phyloP scores from a whole-genome alignment of 2,329 filamentous ascomycete genomes.

The Talaromyces sp. region DNA sequence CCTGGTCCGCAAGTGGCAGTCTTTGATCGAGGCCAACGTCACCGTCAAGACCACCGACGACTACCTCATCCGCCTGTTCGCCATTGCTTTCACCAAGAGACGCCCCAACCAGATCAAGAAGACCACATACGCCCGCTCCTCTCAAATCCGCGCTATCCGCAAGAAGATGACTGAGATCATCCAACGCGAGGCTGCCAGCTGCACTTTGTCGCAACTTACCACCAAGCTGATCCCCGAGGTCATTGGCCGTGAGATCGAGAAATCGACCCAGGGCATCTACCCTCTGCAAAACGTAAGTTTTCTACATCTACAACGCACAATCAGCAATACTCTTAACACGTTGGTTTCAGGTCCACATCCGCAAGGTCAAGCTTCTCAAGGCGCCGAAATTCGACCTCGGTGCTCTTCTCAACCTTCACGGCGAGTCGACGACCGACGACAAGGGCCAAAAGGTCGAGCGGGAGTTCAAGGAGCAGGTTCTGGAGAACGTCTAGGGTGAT shows the following conservation, averaged over 20 bases:
- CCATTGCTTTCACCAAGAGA: conserved; percentile 99
- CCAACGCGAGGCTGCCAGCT: conserved; percentile 86
- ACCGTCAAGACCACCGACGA: conserved; percentile 99
- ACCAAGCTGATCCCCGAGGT: conserved; percentile 99
- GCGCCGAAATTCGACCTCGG: conserved; percentile 98
- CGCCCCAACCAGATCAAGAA: conserved; percentile 99
- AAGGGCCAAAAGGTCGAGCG: conserved; percentile 97
- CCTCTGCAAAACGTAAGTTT: conserved; percentile 83
- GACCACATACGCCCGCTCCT: conserved; percentile 96
- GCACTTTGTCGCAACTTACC: conserved; percentile 92
- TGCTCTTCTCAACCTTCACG: conserved; percentile 91
- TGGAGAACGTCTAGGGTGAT: conserved; percentile 76
- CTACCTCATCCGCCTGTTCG: conserved; percentile 98
- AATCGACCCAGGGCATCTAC: conserved; percentile 99
- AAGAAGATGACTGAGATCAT: conserved; percentile 99
- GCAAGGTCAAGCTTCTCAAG: conserved; percentile 99
- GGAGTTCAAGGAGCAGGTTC: conserved; percentile 98
- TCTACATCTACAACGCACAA: conserved; percentile 29
- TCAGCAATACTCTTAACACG: background rate
- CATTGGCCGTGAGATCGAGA: conserved; percentile 99
- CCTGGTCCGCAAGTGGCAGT: conserved; percentile 99
- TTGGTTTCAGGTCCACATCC: conserved; percentile 82
- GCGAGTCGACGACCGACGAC: conserved; percentile 94
- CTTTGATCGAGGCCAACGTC: conserved; percentile 98
- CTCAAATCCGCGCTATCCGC: conserved; percentile 95